Conservation (phyloP, 805 yeast species). For the Candida saitoana region DNA sequence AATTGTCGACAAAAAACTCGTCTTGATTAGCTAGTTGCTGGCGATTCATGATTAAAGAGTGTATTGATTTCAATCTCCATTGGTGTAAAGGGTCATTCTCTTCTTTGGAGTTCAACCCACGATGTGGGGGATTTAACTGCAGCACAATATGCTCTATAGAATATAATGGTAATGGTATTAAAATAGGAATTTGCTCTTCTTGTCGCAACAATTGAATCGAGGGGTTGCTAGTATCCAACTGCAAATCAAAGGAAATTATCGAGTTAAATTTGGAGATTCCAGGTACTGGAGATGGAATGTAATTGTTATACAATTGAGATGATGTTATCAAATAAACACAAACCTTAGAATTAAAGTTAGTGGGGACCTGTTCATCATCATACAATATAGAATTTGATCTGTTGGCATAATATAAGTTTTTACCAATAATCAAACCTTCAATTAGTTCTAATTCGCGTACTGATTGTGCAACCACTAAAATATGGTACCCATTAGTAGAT, state of each 20-base stretch:
- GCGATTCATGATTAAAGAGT: constrained; percentile 27
- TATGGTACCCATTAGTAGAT: constrained; percentile 12
- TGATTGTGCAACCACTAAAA: constrained; percentile 52
- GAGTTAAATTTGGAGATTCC: constrained; percentile 20
- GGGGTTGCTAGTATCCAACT: constrained; percentile 30
- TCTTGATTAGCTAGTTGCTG: constrained; percentile 17
- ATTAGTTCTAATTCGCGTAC: constrained; percentile 71
- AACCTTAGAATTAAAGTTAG: constrained; percentile 8
- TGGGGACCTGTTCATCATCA: constrained; percentile 27
- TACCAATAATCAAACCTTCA: constrained; percentile 76
- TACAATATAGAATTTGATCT: constrained; percentile 61
- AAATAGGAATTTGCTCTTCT: constrained; percentile 23
- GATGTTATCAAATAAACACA: constrained; percentile 27
- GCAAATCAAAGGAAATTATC: constrained; percentile 35
- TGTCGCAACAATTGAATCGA: constrained; percentile 32
- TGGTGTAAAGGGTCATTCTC: constrained; percentile 19
- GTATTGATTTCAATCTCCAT: constrained; percentile 31
- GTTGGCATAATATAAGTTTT: constrained; percentile 59
- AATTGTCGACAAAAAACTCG: constrained; percentile 20
- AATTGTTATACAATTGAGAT: constrained; percentile 32
- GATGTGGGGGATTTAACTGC: constrained; percentile 20
- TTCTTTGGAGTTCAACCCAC: constrained; percentile 13
- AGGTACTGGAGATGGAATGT: constrained; percentile 16
- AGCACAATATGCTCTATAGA: constrained; percentile 29
- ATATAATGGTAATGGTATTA: constrained; percentile 32